phyloP scores from a whole-genome alignment of 2,329 filamentous ascomycete species.

The Beauveria bassiana region DNA sequence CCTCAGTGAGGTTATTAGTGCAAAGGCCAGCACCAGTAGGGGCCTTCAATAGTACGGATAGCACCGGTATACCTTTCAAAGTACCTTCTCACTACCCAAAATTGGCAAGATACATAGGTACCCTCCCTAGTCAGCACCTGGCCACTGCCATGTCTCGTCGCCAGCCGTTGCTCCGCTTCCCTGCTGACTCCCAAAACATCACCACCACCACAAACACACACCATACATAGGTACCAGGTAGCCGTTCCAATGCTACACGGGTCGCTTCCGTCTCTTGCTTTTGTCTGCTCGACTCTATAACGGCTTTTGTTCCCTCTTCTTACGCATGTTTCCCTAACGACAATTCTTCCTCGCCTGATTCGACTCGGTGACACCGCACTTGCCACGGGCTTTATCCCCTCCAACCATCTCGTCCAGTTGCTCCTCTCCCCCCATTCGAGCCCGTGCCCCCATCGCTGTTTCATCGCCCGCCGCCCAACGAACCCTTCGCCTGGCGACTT shows the following conservation, averaged over 20 bases:
- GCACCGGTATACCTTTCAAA: no score
- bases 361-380: background rate
- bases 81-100: no score
- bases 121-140: background rate
- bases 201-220: background rate
- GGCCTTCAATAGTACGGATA: no score
- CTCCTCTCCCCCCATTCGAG: background rate
- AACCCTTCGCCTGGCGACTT: background rate
- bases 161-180: conserved; percentile 1
- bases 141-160: background rate
- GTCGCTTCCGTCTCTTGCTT: background rate
- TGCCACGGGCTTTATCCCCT: background rate
- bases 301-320: background rate
- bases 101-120: no score
- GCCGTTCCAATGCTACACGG: background rate
- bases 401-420: background rate
- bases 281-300: background rate
- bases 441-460: conserved; percentile 1
- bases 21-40: no score
- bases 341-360: background rate
- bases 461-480: background rate
- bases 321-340: background rate
- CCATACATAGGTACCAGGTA: background rate
- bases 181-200: conserved; percentile 10
- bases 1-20: no score